Percentiles rank a stretch among this genome's conserved stretches.
Conservation (phyloP, 805 yeast genomes). For the Candida incommunis region DNA sequence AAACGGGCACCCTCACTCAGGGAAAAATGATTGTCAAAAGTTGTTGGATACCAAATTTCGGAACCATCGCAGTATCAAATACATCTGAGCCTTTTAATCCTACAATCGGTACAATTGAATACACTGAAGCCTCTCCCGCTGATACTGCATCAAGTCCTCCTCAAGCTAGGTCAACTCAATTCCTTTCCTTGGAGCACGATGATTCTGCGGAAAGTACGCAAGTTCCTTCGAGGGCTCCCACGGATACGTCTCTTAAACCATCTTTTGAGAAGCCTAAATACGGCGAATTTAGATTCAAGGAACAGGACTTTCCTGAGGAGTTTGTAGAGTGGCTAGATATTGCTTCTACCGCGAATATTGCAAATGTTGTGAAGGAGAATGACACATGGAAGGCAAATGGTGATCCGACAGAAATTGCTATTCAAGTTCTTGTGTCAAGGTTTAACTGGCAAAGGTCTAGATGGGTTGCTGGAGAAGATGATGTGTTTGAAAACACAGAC, state of each 20-base stretch:
- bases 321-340: slow-evolving; percentile 42
- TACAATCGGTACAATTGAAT: slow-evolving; percentile 30
- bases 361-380: slow-evolving; percentile 39
- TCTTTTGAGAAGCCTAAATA: background rate
- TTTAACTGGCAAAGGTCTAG: slow-evolving; percentile 24
- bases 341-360: slow-evolving; percentile 72
- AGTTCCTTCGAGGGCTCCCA: slow-evolving; percentile 8
- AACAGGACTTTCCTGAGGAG: slow-evolving; percentile 3
- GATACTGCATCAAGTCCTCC: background rate
- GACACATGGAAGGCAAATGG: slow-evolving; percentile 69
- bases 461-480: slow-evolving; percentile 3
- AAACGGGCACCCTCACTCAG: slow-evolving; percentile 70
- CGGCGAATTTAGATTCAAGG: background rate
- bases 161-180: slow-evolving; percentile 2
- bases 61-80: slow-evolving; percentile 39
- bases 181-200: slow-evolving; percentile 3
- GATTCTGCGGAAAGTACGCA: slow-evolving; percentile 9
- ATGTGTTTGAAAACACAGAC: slow-evolving; percentile 1
- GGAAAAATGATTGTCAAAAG: slow-evolving; percentile 66
- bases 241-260: background rate
- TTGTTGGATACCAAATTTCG: slow-evolving; percentile 53
- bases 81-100: slow-evolving; percentile 55
- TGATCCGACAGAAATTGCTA: slow-evolving; percentile 83
- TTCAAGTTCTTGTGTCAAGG: slow-evolving; percentile 61
- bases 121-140: background rate